Percentiles rank a stretch among this genome's conserved stretches.
These are phyloP conservation scores for Nemania diffusa DNA, from an alignment of 2,329 filamentous ascomycete genomes.

Conservation along the genomic window DNA sequence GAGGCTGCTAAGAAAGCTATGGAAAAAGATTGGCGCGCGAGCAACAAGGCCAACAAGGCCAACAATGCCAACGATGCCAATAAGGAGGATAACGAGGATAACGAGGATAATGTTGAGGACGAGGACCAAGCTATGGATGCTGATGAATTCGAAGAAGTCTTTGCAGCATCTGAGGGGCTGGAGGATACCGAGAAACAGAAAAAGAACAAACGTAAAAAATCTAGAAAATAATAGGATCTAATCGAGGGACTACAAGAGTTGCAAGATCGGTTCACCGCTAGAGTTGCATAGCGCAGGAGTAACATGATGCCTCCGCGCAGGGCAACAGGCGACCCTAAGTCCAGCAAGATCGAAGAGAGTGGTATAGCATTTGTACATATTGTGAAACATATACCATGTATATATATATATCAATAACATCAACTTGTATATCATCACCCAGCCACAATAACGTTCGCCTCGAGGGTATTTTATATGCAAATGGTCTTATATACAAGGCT, in stretches of 20 bases:
- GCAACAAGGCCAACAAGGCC: neutral
- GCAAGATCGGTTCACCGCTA: too few species aligned
- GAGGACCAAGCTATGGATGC: slow-evolving; percentile 5
- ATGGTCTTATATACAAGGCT: neutral
- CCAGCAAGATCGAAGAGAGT: neutral
- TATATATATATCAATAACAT: neutral
- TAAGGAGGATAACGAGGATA: neutral
- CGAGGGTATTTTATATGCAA: neutral
- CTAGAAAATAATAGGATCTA: neutral
- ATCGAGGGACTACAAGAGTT: neutral
- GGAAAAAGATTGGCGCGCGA: neutral
- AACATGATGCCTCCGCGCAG: neutral
- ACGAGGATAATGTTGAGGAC: neutral
- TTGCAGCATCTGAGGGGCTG: neutral
- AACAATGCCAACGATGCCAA: too few species aligned
- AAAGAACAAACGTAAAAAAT: neutral
- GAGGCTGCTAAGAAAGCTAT: neutral
- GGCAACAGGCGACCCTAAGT: neutral
- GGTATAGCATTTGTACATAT: slow-evolving; percentile 24
- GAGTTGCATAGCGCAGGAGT: neutral
- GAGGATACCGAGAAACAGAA: neutral
- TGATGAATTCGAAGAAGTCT: slow-evolving; percentile 18
- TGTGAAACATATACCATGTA: slow-evolving; percentile 3
- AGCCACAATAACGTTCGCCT: neutral
- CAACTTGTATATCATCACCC: slow-evolving; percentile 1